Percentiles rank a stretch among this genome's conserved stretches.
Evolutionary conservation across 306 rosid genomes (phyloP).

Genomic region (Hippophae tibetana): DNA sequence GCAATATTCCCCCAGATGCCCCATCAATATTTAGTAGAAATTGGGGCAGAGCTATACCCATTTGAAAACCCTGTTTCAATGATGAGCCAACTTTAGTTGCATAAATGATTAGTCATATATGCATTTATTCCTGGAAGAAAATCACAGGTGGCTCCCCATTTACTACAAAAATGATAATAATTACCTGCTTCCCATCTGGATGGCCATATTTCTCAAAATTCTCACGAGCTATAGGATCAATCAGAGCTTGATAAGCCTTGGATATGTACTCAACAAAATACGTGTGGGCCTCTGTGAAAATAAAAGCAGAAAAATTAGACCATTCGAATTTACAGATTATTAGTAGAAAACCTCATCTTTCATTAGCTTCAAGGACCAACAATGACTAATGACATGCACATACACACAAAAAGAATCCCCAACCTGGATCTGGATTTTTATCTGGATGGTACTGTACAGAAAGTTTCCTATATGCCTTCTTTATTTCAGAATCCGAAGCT

Average conservation of each 20-base stretch:
- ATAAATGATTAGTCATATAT: background rate
- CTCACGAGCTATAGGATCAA: slow-evolving; percentile 81
- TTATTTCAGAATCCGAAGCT: slow-evolving; percentile 66
- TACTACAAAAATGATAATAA: slow-evolving; percentile 1
- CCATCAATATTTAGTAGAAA: slow-evolving; percentile 77
- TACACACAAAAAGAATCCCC: background rate
- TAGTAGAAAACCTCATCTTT: slow-evolving; percentile 4
- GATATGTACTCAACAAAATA: slow-evolving; percentile 85
- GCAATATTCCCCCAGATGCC: slow-evolving; percentile 91
- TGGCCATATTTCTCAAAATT: slow-evolving; percentile 96
- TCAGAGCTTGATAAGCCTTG: slow-evolving; percentile 94
- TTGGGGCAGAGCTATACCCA: slow-evolving; percentile 98
- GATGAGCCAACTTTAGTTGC: slow-evolving; percentile 21
- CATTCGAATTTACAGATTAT: slow-evolving; percentile 11
- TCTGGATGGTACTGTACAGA: slow-evolving; percentile 89
- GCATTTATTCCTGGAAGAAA: slow-evolving; percentile 6
- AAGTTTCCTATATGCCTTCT: slow-evolving; percentile 85
- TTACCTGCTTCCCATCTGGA: slow-evolving; percentile 98
- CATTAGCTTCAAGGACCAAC: background rate
- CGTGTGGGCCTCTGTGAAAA: slow-evolving; percentile 59
- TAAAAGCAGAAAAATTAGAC: slow-evolving; percentile 2
- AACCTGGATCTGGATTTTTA: slow-evolving; percentile 90
- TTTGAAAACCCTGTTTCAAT: slow-evolving; percentile 82
- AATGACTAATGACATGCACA: too few species aligned
- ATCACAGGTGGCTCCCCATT: background rate